These are phyloP conservation scores for Hanseniaspora taiwanica DNA, from an alignment of 805 yeast species.

Conservation along the genomic window DNA sequence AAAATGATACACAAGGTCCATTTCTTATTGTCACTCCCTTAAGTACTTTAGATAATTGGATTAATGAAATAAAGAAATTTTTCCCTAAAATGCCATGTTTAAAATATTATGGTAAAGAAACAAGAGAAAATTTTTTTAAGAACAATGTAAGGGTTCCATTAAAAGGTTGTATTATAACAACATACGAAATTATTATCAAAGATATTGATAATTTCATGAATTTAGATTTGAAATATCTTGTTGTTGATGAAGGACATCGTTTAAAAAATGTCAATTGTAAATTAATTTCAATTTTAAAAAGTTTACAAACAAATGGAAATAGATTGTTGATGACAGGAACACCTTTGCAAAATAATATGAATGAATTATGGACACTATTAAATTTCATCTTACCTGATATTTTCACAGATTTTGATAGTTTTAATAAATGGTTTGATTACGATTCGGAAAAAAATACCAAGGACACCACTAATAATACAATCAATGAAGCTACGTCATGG, in stretches of 20 bases:
- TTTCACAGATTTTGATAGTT: constrained; percentile 76
- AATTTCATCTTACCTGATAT: constrained; percentile 89
- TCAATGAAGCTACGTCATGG: constrained; percentile 17
- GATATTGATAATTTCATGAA: constrained; percentile 46
- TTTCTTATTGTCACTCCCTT: constrained; percentile 70
- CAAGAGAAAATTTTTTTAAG: constrained; percentile 32
- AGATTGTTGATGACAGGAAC: constrained; percentile 87
- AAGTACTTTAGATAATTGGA: constrained; percentile 82
- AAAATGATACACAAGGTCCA: constrained; percentile 68
- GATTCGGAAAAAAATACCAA: constrained; percentile 31
- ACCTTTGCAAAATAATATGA: constrained; percentile 81
- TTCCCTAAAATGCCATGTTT: constrained; percentile 57
- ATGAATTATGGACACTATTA: constrained; percentile 83
- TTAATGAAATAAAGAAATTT: constrained; percentile 52
- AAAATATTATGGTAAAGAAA: constrained; percentile 51
- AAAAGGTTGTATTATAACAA: constrained; percentile 53
- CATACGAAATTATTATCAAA: constrained; percentile 66
- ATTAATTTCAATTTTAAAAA: constrained; percentile 58
- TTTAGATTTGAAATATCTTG: constrained; percentile 64
- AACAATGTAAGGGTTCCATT: constrained; percentile 3
- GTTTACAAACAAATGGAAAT: constrained; percentile 44
- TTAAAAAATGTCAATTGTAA: constrained; percentile 73
- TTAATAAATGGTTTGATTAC: constrained; percentile 91
- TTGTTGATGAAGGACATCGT: constrained; percentile 94
- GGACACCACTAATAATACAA: constrained; percentile 14